A percentile compares a stretch with the other conserved stretches of the same genome.
Evolutionary conservation across 768 basidiomycete species (phyloP).

Genomic region (Naganishia onofrii): DNA sequence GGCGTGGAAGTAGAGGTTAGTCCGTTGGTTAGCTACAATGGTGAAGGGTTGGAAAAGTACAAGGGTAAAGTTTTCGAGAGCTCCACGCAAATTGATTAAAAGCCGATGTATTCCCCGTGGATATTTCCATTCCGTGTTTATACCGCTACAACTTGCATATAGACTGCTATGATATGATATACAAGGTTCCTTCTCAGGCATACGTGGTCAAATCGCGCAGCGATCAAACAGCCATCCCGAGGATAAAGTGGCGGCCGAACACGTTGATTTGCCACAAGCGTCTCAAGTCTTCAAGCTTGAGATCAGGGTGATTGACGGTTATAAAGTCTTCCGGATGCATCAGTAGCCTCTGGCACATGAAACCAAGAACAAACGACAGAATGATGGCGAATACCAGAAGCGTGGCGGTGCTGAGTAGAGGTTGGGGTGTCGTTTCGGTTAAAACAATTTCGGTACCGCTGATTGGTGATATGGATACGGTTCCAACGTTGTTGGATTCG

Average conservation of each 20-base stretch:
- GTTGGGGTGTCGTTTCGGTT: background rate
- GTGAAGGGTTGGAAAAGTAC: conserved; percentile 78
- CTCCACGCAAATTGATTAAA: conserved; percentile 51
- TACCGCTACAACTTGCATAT: no score
- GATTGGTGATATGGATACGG: background rate
- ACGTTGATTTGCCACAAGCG: background rate
- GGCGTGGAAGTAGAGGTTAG: conserved; percentile 86
- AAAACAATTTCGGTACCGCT: background rate
- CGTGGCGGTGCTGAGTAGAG: background rate
- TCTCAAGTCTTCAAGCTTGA: no score
- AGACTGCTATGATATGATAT: no score
- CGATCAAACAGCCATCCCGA: conserved; percentile 3
- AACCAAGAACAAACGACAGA: conserved; percentile 3
- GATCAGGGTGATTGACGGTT: background rate
- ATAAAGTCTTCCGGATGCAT: conserved; percentile 15
- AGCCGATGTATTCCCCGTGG: no score
- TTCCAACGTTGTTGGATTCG: background rate
- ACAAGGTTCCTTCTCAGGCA: background rate
- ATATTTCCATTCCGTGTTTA: no score
- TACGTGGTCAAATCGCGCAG: no score
- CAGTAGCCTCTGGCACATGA: conserved; percentile 5
- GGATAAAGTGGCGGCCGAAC: conserved; percentile 11
- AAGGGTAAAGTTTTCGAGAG: conserved; percentile 75
- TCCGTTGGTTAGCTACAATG: conserved; percentile 82
- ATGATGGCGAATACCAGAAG: conserved; percentile 9